phyloP scores from a whole-genome alignment of 177 flowering plant species.

The Vitis hybrid region DNA sequence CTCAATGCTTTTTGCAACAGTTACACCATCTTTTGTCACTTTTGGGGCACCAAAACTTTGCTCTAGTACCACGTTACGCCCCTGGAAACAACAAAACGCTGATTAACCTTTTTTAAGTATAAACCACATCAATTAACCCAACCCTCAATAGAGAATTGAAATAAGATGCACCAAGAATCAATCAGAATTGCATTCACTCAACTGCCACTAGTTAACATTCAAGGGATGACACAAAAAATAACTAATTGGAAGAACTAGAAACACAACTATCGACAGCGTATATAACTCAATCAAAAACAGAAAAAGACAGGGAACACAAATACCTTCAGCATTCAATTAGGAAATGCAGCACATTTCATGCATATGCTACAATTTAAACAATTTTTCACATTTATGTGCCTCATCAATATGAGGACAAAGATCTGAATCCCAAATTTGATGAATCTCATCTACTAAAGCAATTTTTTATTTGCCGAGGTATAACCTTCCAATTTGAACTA shows the following conservation, averaged over 20 bases:
- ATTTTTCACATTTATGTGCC: no score
- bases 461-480: no score
- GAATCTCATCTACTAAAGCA: no score
- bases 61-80: slow-evolving; percentile 90
- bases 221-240: neutral
- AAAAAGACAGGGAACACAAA: no score
- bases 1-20: slow-evolving; percentile 96
- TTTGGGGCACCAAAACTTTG: slow-evolving; percentile 97
- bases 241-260: neutral
- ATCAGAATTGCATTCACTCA: neutral
- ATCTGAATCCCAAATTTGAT: no score
- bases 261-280: neutral
- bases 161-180: no score
- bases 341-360: no score
- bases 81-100: slow-evolving; percentile 39
- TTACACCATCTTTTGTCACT: slow-evolving; percentile 98
- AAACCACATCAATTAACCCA: neutral
- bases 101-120: neutral
- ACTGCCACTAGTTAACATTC: neutral
- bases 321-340: no score
- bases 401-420: no score
- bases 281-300: no score
- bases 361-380: no score
- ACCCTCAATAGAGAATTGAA: neutral
- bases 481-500: no score